A percentile compares a stretch with the other conserved stretches of the same genome.
phyloP scores from a whole-genome alignment of 345 rosid genomes.

The Passiflora organensis region DNA sequence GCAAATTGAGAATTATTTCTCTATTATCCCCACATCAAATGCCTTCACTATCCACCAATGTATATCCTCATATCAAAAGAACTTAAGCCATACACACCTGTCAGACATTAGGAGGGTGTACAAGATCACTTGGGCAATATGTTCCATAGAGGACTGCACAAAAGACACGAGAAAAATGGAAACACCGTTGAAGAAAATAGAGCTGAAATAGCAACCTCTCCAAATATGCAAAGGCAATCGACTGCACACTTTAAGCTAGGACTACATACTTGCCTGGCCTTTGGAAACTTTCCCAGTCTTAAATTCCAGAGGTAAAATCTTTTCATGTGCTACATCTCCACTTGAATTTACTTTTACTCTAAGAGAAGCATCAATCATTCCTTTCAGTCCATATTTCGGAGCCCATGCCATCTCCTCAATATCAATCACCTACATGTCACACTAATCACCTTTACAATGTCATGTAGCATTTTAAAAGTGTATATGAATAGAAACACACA shows the following conservation, averaged over 20 bases:
- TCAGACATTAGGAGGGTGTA: slow-evolving; percentile 98
- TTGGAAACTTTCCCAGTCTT: slow-evolving; percentile 77
- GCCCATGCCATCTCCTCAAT: slow-evolving; percentile 99
- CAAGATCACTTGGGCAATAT: slow-evolving; percentile 90
- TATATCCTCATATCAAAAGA: not conserved
- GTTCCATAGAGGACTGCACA: slow-evolving; percentile 84
- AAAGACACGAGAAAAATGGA: slow-evolving; percentile 14
- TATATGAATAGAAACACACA: not conserved
- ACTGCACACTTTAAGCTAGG: slow-evolving; percentile 6
- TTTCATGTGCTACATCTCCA: slow-evolving; percentile 40
- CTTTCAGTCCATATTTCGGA: slow-evolving; percentile 93
- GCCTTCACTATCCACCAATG: not conserved
- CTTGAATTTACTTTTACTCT: slow-evolving; percentile 55
- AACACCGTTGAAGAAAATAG: slow-evolving; percentile 5
- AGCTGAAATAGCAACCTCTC: slow-evolving; percentile 5
- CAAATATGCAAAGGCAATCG: slow-evolving; percentile 8
- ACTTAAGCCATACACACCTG: slow-evolving; percentile 42
- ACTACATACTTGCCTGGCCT: slow-evolving; percentile 63
- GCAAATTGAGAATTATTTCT: slow-evolving; percentile 9
- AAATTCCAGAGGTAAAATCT: slow-evolving; percentile 85
- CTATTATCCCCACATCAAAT: not conserved
- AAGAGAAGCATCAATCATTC: slow-evolving; percentile 91
- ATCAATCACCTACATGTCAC: slow-evolving; percentile 66
- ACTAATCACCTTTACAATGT: not conserved
- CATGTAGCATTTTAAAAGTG: not conserved